Evolutionary conservation across 371 early-diverging fungal species (phyloP).

Genomic region (Syncephalastrum sp.): DNA sequence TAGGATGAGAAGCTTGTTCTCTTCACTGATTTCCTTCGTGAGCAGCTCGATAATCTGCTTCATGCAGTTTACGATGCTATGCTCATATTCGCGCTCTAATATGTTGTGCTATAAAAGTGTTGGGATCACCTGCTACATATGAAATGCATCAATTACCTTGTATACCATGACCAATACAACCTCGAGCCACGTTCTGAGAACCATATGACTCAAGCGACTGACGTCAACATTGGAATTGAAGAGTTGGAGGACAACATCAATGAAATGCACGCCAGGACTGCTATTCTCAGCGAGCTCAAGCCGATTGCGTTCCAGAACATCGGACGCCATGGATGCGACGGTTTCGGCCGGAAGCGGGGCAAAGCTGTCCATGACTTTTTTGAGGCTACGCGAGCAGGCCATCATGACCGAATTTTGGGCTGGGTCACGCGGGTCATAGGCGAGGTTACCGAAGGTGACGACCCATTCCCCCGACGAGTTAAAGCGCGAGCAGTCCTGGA

Average conservation of each 20-base stretch:
- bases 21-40: constrained; percentile 55
- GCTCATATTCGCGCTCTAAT: constrained; percentile 37
- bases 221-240: constrained; percentile 47
- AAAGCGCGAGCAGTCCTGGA: constrained; percentile 34
- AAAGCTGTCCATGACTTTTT: constrained; percentile 54
- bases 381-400: constrained; percentile 41
- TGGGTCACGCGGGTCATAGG: constrained; percentile 33
- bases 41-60: constrained; percentile 46
- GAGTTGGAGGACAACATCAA: constrained; percentile 50
- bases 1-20: constrained; percentile 56
- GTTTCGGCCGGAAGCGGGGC: constrained; percentile 44
- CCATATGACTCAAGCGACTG: constrained; percentile 39
- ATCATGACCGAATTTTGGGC: constrained; percentile 36
- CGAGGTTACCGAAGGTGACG: constrained; percentile 36
- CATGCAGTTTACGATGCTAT: constrained; percentile 45
- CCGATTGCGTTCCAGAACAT: constrained; percentile 31
- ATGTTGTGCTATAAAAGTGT: constrained; percentile 45
- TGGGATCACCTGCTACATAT: background rate
- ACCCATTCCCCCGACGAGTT: constrained; percentile 31
- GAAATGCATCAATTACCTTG: constrained; percentile 39
- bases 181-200: constrained; percentile 59
- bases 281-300: constrained; percentile 41
- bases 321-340: constrained; percentile 37
- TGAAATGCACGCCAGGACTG: constrained; percentile 45
- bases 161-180: constrained; percentile 55